These are phyloP conservation scores for Fusarium cicatricum DNA, from an alignment of 2,329 filamentous ascomycete species.

Conservation along the genomic window DNA sequence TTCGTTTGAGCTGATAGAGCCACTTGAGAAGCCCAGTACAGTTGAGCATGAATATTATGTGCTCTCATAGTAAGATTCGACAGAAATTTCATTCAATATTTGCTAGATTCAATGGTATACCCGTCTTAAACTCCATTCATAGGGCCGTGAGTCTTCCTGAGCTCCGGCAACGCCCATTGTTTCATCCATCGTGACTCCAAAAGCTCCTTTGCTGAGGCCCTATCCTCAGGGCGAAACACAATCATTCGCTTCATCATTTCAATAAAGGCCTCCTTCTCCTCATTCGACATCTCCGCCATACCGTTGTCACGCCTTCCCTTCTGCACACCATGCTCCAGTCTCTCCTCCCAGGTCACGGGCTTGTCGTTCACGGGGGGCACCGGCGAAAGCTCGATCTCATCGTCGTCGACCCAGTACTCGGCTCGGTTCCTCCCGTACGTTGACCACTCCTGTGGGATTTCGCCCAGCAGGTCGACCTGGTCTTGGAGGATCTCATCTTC, in stretches of 20 bases:
- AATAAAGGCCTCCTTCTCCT: conserved; percentile 31
- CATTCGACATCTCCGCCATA: conserved; percentile 22
- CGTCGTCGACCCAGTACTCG: conserved; percentile 26
- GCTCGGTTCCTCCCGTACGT: conserved; percentile 19
- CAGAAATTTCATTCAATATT: conserved; percentile 5
- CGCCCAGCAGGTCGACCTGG: conserved; percentile 30
- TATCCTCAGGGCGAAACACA: conserved; percentile 25
- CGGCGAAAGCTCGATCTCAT: conserved; percentile 11
- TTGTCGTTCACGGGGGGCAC: not conserved
- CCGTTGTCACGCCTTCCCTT: conserved; percentile 28
- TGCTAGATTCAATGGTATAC: conserved; percentile 11
- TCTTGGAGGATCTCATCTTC: conserved; percentile 34
- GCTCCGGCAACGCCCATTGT: conserved; percentile 33
- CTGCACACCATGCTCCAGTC: conserved; percentile 30
- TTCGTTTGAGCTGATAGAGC: too few relatives aligned
- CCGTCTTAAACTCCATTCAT: conserved; percentile 14
- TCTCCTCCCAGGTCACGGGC: conserved; percentile 20
- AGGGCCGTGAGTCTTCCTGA: conserved; percentile 11
- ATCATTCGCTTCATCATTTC: conserved; percentile 36
- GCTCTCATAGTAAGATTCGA: too few relatives aligned
- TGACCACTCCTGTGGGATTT: conserved; percentile 33
- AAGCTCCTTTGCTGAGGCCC: conserved; percentile 21
- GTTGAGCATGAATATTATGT: too few relatives aligned
- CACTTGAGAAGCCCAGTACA: too few relatives aligned
- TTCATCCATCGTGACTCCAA: conserved; percentile 32